Evolutionary conservation across 306 rosid species (phyloP), one percentile per base, ranked within the genome.

Genomic region (Hylodesmum podocarpum): DNA sequence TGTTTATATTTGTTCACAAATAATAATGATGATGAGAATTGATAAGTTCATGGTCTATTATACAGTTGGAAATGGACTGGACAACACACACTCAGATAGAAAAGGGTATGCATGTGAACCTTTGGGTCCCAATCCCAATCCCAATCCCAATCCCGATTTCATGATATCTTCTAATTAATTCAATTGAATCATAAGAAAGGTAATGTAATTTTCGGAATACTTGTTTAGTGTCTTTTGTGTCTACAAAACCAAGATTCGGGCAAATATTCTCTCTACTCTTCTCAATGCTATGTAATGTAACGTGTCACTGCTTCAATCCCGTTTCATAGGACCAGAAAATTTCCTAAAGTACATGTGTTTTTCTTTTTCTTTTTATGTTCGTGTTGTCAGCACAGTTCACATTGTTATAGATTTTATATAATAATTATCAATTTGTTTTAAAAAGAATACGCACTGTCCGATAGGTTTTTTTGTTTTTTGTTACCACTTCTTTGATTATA

Each of bases 1-100:
- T 29, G 6, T 53, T 19, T 49, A 1, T 49, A 1, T 33, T 9
- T 33, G 19, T 54, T 64, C 49, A 34, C 75, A 24, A 78, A 51
- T n/a, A n/a, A 16, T 62, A 0, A 31, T 24, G 13, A 24, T 27
- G 22, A 44, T 22, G 61, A n/a, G n/a, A n/a, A n/a, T n/a, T n/a
- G n/a, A n/a, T n/a, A 57, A 69, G 67, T 63, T 68, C 58, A 70
- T 44, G 61, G 11, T 51, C 36, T 66, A 55, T 8, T 31, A 12
- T 59, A 88, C 88, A 81, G 90, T 83, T 72, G 91, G 89, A 84
- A 58, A 77, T 89, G 89, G 83, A 89, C 87, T 73, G 88, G 89
- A 88, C 85, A 71, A 80, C 88, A 80, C 88, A 80, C 91, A 47
- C 83, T 37, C 46, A 62, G 28, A 19, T 50, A n/a, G 21, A 28